Evolutionary conservation across 2,329 filamentous ascomycete genomes (phyloP), one percentile per base, ranked within the genome.

Genomic region (Talaromyces sp.): DNA sequence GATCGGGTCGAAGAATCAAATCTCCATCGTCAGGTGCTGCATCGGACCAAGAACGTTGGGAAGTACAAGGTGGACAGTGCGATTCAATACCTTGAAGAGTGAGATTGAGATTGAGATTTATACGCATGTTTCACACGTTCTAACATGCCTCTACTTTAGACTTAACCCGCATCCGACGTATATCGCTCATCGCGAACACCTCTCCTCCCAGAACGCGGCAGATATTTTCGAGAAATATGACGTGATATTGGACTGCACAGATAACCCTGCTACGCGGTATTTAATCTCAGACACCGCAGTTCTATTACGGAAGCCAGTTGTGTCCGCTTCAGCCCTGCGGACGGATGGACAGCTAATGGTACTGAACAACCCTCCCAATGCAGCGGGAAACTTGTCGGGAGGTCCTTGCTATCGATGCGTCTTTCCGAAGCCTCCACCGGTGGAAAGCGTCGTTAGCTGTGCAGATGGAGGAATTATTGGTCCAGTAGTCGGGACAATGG

Each of bases 371-470:
- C 93, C 93, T 1, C 85, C 91, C 0, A 78, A 81, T 8, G 78
- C 84, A 2, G 80, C 82, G 10, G 88, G 87, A 1, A 76, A 85
- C 57, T 59, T 72, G 2, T 70, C 77, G 0, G 88, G 89, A 36
- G 90, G 92, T 0, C 93, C 93, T 0, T 99, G 95, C 75, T 99
- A 99, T 75, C 84, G 95, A 49, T 99, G 95, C 71, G 85, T 98
- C 13, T 99, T 96, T 68, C 93, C 92, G 0, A 88, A 84, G 42
- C 93, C 95, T 0, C 93, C 95, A 0, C 92, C 93, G 0, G 85
- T 91, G 0, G 90, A 90, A 49, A 92, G 86, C 61, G 88, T 97
- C 0, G 82, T 91, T 1, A 92, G 88, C 63, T 99, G 95, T 70
- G 92, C 93, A 47, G 95, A 99, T 72, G 93, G 93, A 10, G 95